Conservation (phyloP, 2,329 filamentous ascomycete species). For the Ophiocordyceps unilateralis region DNA sequence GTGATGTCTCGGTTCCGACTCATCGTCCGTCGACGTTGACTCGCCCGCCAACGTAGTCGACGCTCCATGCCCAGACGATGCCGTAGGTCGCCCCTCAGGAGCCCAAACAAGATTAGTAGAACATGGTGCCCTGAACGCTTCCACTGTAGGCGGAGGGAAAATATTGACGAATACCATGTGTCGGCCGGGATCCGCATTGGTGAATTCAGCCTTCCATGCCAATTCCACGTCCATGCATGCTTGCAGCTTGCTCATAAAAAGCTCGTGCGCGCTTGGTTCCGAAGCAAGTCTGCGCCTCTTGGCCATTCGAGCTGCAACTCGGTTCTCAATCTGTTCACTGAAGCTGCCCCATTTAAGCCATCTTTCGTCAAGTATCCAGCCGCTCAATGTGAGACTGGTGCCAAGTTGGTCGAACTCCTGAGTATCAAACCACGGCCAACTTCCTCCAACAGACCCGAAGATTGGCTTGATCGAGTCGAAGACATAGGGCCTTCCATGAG, state of each 20-base stretch:
- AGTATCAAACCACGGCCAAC: conserved; percentile 15
- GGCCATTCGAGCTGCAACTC: conserved; percentile 4
- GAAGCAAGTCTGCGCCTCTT: conserved; percentile 2
- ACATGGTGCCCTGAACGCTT: background rate
- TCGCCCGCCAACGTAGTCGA: background rate
- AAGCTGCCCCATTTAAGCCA: conserved; percentile 18
- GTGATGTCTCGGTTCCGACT: background rate
- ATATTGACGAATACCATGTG: conserved; percentile 16
- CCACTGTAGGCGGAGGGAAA: conserved; percentile 3
- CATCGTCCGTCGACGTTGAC: conserved; percentile 3
- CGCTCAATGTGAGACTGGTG: conserved; percentile 23
- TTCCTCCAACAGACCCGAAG: conserved; percentile 7
- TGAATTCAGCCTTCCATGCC: conserved; percentile 14
- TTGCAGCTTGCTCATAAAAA: conserved; percentile 14
- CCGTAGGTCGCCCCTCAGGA: conserved; percentile 9
- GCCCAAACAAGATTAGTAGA: conserved; percentile 9
- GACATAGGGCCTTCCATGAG: background rate
- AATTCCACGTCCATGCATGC: conserved; percentile 29
- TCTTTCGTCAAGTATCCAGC: conserved; percentile 23
- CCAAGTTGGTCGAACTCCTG: conserved; percentile 18
- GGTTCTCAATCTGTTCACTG: conserved; percentile 11
- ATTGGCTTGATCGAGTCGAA: conserved; percentile 9
- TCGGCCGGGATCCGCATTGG: conserved; percentile 9
- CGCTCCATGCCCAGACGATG: background rate
- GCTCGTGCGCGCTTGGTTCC: conserved; percentile 4